Base-by-base conservation (phyloP, 257 asterid genomes). In the Catharanthus roseus region DNA sequence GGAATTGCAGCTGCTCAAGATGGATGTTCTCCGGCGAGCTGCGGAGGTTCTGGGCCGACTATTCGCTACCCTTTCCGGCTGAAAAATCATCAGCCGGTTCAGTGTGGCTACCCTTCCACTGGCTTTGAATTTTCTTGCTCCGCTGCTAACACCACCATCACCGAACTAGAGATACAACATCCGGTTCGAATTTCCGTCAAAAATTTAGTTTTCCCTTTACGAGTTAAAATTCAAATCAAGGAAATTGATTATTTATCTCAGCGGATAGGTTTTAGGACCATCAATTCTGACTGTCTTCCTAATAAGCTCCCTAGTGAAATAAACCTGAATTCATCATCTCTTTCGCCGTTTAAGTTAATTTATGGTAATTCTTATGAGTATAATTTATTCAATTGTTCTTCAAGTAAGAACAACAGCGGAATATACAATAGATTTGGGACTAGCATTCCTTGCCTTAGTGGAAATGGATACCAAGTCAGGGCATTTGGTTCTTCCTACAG, bases 21-120 rank as follows among this genome's bases (percentile, higher is more conserved):
- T 50, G 82, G 82, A 36, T 90, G 97, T 69, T 70, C n/a, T 65
- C 87, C 88, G 63, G 69, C 87, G 28, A 88, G 80, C 66, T 90
- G 97, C 78, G 58, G 72, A 58, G 60, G 42, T 8, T 68, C 77
- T 0, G 91, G 89, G 73, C 96, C 90, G 9, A 66, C 60, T 1
- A 73, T 90, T 74, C 87, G 92, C 63, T 90, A 85, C 79, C 97
- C 96, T 12, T 88, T 88, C 85, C 74, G 79, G 54, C 72, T 86
- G 3, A 78, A 53, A 9, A 88, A 77, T 80, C 85, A 71, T 19
- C 96, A 89, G 63, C 82, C 85, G 24, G 74, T 58, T 7, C 76
- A 45, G 66, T 79, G 96, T 77, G 87, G 93, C 76, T 85, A 81
- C 38, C 67, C 47, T 34, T 16, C 5, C 44, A 87, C 89, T 7